Evolutionary conservation across 2,329 filamentous ascomycete genomes (phyloP), one percentile per base, ranked within the genome.

Genomic region (Penicillium oxalicum): DNA sequence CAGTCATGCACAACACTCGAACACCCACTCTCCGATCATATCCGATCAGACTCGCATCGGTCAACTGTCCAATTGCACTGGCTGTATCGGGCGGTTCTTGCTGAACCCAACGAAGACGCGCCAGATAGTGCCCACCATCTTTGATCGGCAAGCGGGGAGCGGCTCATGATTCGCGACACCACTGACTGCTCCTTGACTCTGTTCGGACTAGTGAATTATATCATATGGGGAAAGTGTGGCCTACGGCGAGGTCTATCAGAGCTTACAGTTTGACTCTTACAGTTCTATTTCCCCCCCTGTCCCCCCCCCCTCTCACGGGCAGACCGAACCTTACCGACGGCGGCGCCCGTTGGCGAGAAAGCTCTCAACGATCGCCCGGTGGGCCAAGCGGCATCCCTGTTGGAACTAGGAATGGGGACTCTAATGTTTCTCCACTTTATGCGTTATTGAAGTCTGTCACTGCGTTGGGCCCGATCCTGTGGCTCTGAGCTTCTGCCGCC

Each of bases 1-100:
- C 58, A 60, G 57, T 55, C 58, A 59, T 59, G 58, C 58, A 58
- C 48, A 45, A 59, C 58, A 60, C 18, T 18, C 18, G 18, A 18
- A 18, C 18, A 32, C 29, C 7, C 57, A 39, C 29, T 29, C 35
- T 42, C 44, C 46, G 52, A 55, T 53, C 41, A 4, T 33, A 9
- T 38, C 32, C 52, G 56, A 60, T 58, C 44, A 33, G 44, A 40
- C 26, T 46, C 4, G 41, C 34, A 58, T 58, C 53, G 52, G 37
- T 12, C 51, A 49, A 24, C 4, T 27, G 29, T 32, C 24, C 11
- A n/a, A 25, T n/a, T 1, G 38, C 7, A 59, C 58, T 60, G 55
- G 56, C 9, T 25, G 28, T 13, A 59, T 56, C 53, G 48, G 18
- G 37, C 43, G 33, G 47, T 48, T 47, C 39, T 28, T 27, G 25